Base-by-base conservation (phyloP, 2,329 filamentous ascomycete genomes). In the Hypoxylon sp. region DNA sequence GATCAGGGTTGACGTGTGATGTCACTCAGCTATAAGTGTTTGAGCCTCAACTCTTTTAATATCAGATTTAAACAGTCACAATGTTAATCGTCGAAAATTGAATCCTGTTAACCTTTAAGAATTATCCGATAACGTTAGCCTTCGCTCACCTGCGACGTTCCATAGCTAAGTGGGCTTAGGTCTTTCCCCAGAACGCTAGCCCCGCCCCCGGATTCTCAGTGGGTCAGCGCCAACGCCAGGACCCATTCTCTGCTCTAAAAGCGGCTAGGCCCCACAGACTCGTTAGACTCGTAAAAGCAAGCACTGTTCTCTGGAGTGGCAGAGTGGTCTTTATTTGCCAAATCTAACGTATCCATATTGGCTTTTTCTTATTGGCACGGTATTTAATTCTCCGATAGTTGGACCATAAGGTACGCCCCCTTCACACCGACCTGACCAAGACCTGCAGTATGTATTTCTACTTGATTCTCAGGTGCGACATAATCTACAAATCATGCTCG, bases 151-250 rank as follows among this genome's bases (percentile, higher is more conserved):
- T 66, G 62, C 39, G 62, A 61, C 12, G 43, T 61, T n/a, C 14
- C 46, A 50, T 14, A 58, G 27, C 54, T 19, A 66, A 63, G 65
- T 68, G 65, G 65, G 29, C 55, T 55, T 27, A 52, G 41, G 23
- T 29, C 29, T 21, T 60, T 55, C 62, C 65, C 59, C 63, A 53
- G 63, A 25, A 29, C 56, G 56, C 63, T 67, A 62, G 51, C 67
- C 63, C 67, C 67, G 60, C 67, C 65, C 69, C 69, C 69, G 48
- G 69, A 69, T 54, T 62, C 21, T 37, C n/a, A 32, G 69, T 70
- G 69, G 69, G 47, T 63, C 61, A 21, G 25, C 45, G 46, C 48
- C 47, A 52, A 27, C 46, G 32, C 47, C 47, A 68, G 21, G 30
- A 54, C 29, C 43, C 48, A 47, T 39, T 51, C 21, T 45, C 14